phyloP scores from a whole-genome alignment of 306 rosid species.

The Ormosia emarginata region DNA sequence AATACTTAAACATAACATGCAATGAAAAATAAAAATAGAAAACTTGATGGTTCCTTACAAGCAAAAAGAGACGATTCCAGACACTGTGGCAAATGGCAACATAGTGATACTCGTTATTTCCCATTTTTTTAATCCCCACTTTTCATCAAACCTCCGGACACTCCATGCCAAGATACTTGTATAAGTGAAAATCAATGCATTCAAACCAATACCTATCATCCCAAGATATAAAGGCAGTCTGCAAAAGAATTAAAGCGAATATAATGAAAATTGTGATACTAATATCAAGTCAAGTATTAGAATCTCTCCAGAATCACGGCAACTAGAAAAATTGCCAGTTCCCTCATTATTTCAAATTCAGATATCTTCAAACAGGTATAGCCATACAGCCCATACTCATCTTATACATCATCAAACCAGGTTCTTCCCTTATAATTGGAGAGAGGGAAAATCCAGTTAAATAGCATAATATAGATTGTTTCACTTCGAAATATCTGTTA shows the following conservation, averaged over 20 bases:
- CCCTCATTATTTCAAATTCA: slow-evolving; percentile 16
- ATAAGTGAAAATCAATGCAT: slow-evolving; percentile 67
- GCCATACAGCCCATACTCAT: not conserved
- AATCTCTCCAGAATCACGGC: not conserved
- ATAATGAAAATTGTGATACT: slow-evolving; percentile 19
- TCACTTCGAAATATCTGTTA: not conserved
- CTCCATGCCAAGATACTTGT: slow-evolving; percentile 76
- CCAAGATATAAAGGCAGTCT: slow-evolving; percentile 91
- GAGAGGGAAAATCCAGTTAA: slow-evolving; percentile 3
- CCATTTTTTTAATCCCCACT: slow-evolving; percentile 89
- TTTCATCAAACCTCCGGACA: slow-evolving; percentile 76
- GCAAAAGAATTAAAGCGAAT: slow-evolving; percentile 41
- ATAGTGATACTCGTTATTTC: slow-evolving; percentile 70
- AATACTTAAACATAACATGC: not conserved
- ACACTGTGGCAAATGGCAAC: slow-evolving; percentile 73
- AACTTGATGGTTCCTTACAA: slow-evolving; percentile 51
- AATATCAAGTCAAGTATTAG: slow-evolving; percentile 1
- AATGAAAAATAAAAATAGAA: not conserved
- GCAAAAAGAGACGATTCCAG: slow-evolving; percentile 84
- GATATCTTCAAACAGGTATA: slow-evolving; percentile 21
- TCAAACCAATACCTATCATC: slow-evolving; percentile 74
- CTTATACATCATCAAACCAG: not conserved
- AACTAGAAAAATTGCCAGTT: slow-evolving; percentile 12
- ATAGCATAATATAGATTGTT: not conserved
- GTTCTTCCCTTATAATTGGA: not conserved